Evolutionary conservation across 2,329 filamentous ascomycete species (phyloP).

Genomic region (Claviceps sp.): DNA sequence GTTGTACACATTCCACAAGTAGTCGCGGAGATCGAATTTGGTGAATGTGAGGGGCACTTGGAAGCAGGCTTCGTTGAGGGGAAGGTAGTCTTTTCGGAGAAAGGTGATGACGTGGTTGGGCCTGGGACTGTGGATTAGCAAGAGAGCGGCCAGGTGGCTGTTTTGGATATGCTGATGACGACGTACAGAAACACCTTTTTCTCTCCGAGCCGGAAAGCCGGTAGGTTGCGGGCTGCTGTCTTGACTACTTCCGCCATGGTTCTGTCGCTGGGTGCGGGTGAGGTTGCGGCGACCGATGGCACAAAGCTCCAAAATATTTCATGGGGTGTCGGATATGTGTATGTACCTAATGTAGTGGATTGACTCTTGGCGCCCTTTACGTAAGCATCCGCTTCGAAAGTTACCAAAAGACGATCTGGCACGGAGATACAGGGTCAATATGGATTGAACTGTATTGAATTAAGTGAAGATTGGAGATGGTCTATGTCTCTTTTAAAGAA

Average conservation of each 20-base stretch:
- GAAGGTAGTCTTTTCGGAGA: conserved; percentile 55
- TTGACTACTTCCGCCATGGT: conserved; percentile 28
- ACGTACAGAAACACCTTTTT: conserved; percentile 44
- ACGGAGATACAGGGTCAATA: too few species aligned
- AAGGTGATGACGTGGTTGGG: conserved; percentile 73
- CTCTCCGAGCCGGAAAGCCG: conserved; percentile 33
- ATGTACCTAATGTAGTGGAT: too few species aligned
- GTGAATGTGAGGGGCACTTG: conserved; percentile 82
- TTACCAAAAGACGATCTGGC: too few species aligned
- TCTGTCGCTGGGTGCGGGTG: conserved; percentile 10
- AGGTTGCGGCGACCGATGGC: conserved; percentile 10
- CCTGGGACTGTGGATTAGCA: conserved; percentile 28
- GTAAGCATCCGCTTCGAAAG: conserved; percentile 1
- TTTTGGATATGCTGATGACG: neutral
- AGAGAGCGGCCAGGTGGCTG: neutral
- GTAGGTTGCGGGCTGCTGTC: conserved; percentile 23
- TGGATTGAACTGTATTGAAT: too few species aligned
- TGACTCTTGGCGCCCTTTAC: conserved; percentile 3
- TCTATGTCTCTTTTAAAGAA: too few species aligned
- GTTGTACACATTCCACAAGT: conserved; percentile 75
- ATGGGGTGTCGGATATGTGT: conserved; percentile 1
- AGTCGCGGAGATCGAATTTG: conserved; percentile 94
- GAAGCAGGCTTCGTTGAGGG: conserved; percentile 77
- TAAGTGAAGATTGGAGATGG: too few species aligned
- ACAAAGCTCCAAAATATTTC: conserved; percentile 4